Evolutionary conservation across 2,329 filamentous ascomycete genomes (phyloP), one percentile per base, ranked within the genome.

Genomic region (Penicillium fuscoglaucum): DNA sequence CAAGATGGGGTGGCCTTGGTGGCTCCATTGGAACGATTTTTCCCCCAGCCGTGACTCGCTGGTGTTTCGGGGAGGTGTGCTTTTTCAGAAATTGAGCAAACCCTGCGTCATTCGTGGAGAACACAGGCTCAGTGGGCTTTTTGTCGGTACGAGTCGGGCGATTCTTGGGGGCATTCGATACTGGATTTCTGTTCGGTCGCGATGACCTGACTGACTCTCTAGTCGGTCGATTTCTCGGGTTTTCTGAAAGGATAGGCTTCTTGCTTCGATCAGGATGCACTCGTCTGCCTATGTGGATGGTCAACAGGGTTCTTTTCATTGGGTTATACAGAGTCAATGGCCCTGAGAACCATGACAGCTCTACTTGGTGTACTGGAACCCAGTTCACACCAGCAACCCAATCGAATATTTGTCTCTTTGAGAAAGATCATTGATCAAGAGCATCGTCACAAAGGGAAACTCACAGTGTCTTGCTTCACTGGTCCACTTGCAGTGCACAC

Each of bases 11-110:
- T 40, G 74, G 67, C 12, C 58, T 33, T 21, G 66, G 63, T 33
- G 72, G 69, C 37, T 72, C 70, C 74, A 80, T 79, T n/a, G 79
- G 78, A 37, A 82, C 78, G 29, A 82, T 80, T 41, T 74, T 74
- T 9, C 79, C 79, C 24, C 78, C 78, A 57, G 79, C 78, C 40
- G 79, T 81, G 49, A 82, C 79, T 52, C 79, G 76, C 52, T 81
- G 76, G 58, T 80, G 76, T 35, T 74, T 78, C n/a, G 79, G 78
- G 37, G 79, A 80, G 8, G 77, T 72, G 58, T 81, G 78, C 52
- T 78, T 72, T 64, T 77, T 77, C 9, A 82, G 68, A 57, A 81
- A 82, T 39, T 71, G 71, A 33, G 71, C 74, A 65, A 82, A 82
- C 0, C 79, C 79, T 47, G 71, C 68, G 48, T 80, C 72, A 35